Conservation (phyloP, 2,329 filamentous ascomycete species). For the Aplosporella prunicola region DNA sequence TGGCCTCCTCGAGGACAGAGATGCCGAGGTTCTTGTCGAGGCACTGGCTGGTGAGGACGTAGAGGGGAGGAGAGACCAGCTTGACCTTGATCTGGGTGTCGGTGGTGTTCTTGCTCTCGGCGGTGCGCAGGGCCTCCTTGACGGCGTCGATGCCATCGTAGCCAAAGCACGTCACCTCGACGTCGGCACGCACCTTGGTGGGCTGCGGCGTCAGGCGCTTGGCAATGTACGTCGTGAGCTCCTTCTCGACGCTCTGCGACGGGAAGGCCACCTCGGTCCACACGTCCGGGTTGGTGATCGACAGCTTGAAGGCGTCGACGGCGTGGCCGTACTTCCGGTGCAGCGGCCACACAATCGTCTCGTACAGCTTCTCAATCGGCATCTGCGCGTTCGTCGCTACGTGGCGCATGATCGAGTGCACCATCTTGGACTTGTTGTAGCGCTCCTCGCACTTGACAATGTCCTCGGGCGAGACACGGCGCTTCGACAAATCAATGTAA, state of each 20-base stretch:
- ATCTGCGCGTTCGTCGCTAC: slow-evolving; percentile 93
- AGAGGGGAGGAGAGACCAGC: slow-evolving; percentile 93
- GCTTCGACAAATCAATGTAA: slow-evolving; percentile 98
- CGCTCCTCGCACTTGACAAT: slow-evolving; percentile 97
- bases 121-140: slow-evolving; percentile 82
- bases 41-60: slow-evolving; percentile 91
- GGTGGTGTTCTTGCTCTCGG: slow-evolving; percentile 83
- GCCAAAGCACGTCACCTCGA: slow-evolving; percentile 58
- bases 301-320: slow-evolving; percentile 97
- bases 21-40: slow-evolving; percentile 88
- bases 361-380: slow-evolving; percentile 90
- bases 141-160: slow-evolving; percentile 98
- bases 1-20: slow-evolving; percentile 74
- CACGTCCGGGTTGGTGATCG: slow-evolving; percentile 94
- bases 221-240: slow-evolving; percentile 89
- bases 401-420: slow-evolving; percentile 97
- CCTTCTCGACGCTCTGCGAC: slow-evolving; percentile 72
- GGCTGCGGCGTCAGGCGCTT: slow-evolving; percentile 96
- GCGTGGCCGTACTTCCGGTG: slow-evolving; percentile 97
- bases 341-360: slow-evolving; percentile 90
- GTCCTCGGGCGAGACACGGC: slow-evolving; percentile 93
- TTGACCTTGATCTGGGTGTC: slow-evolving; percentile 97
- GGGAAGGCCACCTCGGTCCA: slow-evolving; percentile 92
- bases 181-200: slow-evolving; percentile 97
- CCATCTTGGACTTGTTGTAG: slow-evolving; percentile 99